Evolutionary conservation across 2,329 filamentous ascomycete species (phyloP), one percentile per base, ranked within the genome.

Genomic region (Diaporthe vexans): DNA sequence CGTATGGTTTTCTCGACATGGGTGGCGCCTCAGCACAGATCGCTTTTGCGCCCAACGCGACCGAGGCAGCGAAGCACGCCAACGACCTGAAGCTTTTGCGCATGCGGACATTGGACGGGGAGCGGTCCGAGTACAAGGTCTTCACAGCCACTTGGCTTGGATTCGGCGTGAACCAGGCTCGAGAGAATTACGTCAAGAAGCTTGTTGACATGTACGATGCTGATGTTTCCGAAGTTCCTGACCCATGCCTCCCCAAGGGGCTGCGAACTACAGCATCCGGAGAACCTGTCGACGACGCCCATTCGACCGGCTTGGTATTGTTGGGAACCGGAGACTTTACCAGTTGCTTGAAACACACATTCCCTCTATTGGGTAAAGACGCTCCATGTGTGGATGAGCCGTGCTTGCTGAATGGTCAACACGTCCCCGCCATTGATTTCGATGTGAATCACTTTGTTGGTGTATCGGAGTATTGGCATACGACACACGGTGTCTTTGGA

Each of bases 381-480:
- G 91, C 92, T 71, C 91, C 94, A 0, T 99, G 97, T 80, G 85
- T 90, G 6, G 93, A 98, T 79, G 85, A 92, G 35, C 97, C 97
- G 0, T 99, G 97, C 82, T 86, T 99, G 46, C 87, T 99, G 52
- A 94, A 98, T 78, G 95, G 97, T 0, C 92, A 96, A 76, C 95
- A 98, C 81, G 95, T 97, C 1, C 97, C 97, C 1, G 94, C 95
- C 4, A 98, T 99, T 77, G 97, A 99, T 81, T 99, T 98, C 80
- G 93, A 97, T 76, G 92, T 98, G 48, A 99, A 99, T 79, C 97
- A 98, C 82, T 99, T 99, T 80, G 93, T 99, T 37, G 97, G 97
- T 15, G 96, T 99, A 4, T 98, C 96, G 0, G 97, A 99, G 81
- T 99, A 97, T 84, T 99, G 97, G 96, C 97, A 99, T 82, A 97